Conservation (phyloP, 768 basidiomycete species). For the Boletus bicolor region DNA sequence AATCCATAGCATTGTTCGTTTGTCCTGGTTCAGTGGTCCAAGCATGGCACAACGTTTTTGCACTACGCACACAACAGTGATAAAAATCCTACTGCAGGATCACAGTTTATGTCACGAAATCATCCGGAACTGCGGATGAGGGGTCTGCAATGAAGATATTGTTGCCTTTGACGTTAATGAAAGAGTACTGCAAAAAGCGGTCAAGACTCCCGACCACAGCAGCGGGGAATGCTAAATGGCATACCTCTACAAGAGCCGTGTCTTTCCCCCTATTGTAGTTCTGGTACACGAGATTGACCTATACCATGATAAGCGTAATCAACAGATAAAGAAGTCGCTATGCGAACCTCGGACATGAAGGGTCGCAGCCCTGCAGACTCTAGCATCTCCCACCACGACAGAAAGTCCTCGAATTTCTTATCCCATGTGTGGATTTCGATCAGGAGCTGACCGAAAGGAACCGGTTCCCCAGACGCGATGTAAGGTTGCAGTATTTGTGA, state of each 20-base stretch:
- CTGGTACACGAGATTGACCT: conserved; percentile 58
- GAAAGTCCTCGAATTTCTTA: conserved; percentile 35
- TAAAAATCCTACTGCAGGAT: background rate
- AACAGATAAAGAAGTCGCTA: background rate
- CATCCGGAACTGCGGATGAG: background rate
- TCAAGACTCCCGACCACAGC: background rate
- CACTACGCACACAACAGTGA: background rate
- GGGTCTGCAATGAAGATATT: conserved; percentile 44
- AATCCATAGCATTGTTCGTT: conserved; percentile 17
- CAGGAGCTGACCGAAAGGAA: conserved; percentile 47
- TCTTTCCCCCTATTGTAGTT: conserved; percentile 49
- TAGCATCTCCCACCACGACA: conserved; percentile 45
- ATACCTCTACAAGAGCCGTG: conserved; percentile 50
- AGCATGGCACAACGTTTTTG: background rate
- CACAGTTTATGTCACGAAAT: conserved; percentile 13
- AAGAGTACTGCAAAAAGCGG: conserved; percentile 42
- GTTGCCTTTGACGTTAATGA: conserved; percentile 49
- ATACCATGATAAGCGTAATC: conserved; percentile 5
- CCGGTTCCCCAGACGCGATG: conserved; percentile 32
- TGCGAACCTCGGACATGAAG: conserved; percentile 42
- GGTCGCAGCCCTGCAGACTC: conserved; percentile 47
- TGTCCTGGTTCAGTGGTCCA: background rate
- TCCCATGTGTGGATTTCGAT: conserved; percentile 44
- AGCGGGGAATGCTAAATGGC: background rate
- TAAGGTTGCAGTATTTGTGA: conserved; percentile 38